Evolutionary conservation across 495 filamentous ascomycete species (phyloP), one percentile per base, ranked within the genome.

Genomic region (Xylaria venustula): DNA sequence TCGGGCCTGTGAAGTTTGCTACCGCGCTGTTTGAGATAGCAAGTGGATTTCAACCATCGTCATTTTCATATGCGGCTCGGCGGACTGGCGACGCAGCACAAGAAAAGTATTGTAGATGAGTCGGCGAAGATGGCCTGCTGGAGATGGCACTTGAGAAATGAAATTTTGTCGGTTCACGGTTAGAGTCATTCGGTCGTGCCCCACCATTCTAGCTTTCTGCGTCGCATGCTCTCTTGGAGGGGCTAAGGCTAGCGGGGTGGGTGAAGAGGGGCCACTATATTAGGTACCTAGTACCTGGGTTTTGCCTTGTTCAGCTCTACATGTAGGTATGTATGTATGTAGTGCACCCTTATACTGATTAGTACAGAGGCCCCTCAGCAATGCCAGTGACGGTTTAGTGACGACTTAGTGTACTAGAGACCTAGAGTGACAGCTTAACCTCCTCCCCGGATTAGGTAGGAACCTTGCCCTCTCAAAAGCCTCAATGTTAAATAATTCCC

Each of bases 181-280:
- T 62, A 59, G 64, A 71, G 68, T 68, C 66, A 67, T 68, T 46
- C 25, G 40, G 47, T 71, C 64, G 66, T 71, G 62, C 68, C 68
- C 68, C 68, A 71, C 68, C 68, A 67, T 69, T 42, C 28, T 40
- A 53, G 51, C 17, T 63, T 46, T 3, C 37, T 15, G 37, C 37
- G 15, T 15, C 34, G 12, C 12, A 40, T 19, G 47, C n/a, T n/a
- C 44, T 22, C 20, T 5, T 9, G 23, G 40, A 37, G 14, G 50
- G 58, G n/a, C 37, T 40, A 11, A 54, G 32, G n/a, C n/a, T 36
- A 15, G 40, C 19, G 25, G 26, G 37, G 59, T 42, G n/a, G 17
- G n/a, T 17, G 47, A 32, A 20, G 28, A 48, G 36, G 34, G 28
- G 20, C 42, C 20, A 41, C 22, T 19, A 12, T 23, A 51, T 7